Evolutionary conservation across 768 basidiomycete genomes (phyloP), one percentile per base, ranked within the genome.

Genomic region (Suillus hirtellus): DNA sequence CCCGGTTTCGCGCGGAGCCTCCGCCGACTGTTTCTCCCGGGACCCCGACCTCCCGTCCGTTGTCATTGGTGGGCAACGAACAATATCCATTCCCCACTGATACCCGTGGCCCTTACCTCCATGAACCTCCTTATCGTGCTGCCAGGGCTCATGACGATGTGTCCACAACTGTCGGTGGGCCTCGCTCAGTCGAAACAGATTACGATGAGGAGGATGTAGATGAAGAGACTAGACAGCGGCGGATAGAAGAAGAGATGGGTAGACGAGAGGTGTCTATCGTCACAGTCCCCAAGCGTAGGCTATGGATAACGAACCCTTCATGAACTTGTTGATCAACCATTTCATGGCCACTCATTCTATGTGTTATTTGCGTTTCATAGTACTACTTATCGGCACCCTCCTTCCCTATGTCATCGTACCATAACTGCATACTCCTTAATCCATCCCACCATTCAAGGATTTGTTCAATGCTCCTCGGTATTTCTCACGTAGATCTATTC

Each of bases 181-280:
- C 81, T 52, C 80, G 79, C 59, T 84, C 81, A 65, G 78, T 78
- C 55, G 86, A 84, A 40, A 81, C 80, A 8, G 88, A 87, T 60
- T 84, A 84, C 12, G 80, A 85, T 11, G 88, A 90, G 21, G 87
- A 89, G 37, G 89, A 90, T 54, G 78, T 89, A 61, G 91, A 93
- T 67, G 91, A 93, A 66, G 86, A 89, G 56, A 82, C 86, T 14
- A 80, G 87, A 64, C 91, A 92, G 72, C 81, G 86, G 64, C 80
- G 85, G 68, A 92, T 93, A 40, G 92, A 93, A 71, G 87, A 89
- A 63, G 92, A 93, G 74, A 90, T 94, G 83, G 86, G 81, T 44
- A 81, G 91, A 67, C 84, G 92, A 56, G 90, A 93, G 66, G 90
- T 93, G 37, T 89, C 89, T n/a, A 91, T 93, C 69, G 84, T 93